Evolutionary conservation across 2,329 filamentous ascomycete genomes (phyloP), one percentile per base, ranked within the genome.

Genomic region (Scedosporium aurantiacum): DNA sequence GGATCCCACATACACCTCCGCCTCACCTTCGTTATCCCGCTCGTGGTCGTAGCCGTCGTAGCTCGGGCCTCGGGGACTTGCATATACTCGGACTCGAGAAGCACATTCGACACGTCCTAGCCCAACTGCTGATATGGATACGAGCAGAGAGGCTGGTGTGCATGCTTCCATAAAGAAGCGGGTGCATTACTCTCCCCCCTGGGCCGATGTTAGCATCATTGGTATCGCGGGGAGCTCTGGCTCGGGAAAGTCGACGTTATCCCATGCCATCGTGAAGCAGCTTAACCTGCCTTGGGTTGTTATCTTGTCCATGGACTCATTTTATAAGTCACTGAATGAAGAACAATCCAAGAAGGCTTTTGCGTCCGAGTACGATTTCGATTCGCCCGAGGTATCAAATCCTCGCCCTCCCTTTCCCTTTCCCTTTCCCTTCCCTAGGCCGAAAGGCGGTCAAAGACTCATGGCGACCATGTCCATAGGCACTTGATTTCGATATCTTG

Each of bases 261-360:
- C 94, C 37, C 84, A 95, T 71, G 91, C 93, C 65, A 96, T 99
- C 67, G 90, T 97, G 65, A 87, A 84, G 68, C 87, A 89, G 69
- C 78, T 99, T 68, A 96, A 94, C 74, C 78, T 99, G 65, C 94
- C 94, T 62, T 99, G 94, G 93, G 94, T 99, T 64, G 92, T 97
- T 58, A 97, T 99, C 74, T 76, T 99, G 68, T 96, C 92, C 50
- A 97, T 99, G 88, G 94, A 99, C 74, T 97, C 93, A 12, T 99
- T 96, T 74, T 99, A 99, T 77, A 97, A 97, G 75, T 88, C 87
- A 18, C 77, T 99, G 67, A 88, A 84, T 18, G 80, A 86, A 2
- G 91, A 92, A 69, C 81, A 94, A 70, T 93, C 90, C 60, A 84
- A 79, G 65, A 82, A 84, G 68, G 94, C 94, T 0, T 96, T 97